phyloP scores from a whole-genome alignment of 179 eudicot genomes.

The Nepenthes alata region DNA sequence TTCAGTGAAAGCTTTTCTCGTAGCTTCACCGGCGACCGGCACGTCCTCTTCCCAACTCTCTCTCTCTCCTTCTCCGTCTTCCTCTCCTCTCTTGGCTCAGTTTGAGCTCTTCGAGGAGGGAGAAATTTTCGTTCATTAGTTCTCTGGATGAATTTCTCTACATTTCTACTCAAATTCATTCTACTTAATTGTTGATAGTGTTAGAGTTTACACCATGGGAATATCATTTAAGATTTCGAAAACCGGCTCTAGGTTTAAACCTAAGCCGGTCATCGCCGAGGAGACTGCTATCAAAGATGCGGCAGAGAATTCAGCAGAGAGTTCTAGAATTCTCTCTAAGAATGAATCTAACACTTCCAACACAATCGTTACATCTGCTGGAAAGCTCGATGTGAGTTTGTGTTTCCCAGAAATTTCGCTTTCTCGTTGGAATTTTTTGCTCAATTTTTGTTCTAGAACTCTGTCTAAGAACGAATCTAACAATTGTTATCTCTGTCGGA shows the following conservation, averaged over 20 bases:
- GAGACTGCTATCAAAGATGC: background rate
- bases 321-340: conserved; percentile 19
- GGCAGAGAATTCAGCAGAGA: conserved; percentile 12
- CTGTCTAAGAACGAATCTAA: too few species aligned
- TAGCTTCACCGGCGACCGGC: too few species aligned
- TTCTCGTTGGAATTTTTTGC: background rate
- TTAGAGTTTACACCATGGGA: conserved; percentile 29
- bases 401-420: background rate
- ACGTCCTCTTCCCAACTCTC: too few species aligned
- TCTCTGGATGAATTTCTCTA: too few species aligned
- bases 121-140: too few species aligned
- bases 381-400: conserved; percentile 18
- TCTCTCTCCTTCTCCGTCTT: too few species aligned
- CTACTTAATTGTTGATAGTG: too few species aligned
- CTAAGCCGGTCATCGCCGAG: conserved; percentile 27
- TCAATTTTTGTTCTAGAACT: background rate
- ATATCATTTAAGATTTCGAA: conserved; percentile 78
- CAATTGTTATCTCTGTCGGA: too few species aligned
- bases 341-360: conserved; percentile 9
- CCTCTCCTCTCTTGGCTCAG: too few species aligned
- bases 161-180: too few species aligned
- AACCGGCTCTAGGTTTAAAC: conserved; percentile 47
- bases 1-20: too few species aligned
- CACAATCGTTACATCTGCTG: conserved; percentile 3
- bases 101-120: too few species aligned